These are phyloP conservation scores for Sclerotinia sclerotiorum DNA, from an alignment of 2,329 filamentous ascomycete genomes.

Conservation along the genomic window DNA sequence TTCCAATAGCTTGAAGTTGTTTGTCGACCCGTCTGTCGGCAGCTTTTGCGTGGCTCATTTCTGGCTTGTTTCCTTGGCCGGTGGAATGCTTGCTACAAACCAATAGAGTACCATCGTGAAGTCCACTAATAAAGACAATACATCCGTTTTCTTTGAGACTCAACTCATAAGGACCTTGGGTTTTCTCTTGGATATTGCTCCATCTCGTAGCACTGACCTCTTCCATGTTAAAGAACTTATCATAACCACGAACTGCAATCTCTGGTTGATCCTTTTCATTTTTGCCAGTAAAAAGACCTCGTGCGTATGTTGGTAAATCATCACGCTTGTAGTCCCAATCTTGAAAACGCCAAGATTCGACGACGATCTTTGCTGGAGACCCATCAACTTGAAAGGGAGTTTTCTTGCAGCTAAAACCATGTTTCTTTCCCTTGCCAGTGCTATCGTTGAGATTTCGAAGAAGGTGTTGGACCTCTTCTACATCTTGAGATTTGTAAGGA, in stretches of 20 bases:
- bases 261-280: conserved; percentile 65
- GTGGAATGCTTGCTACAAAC: conserved; percentile 99
- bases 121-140: conserved; percentile 93
- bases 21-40: conserved; percentile 80
- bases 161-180: conserved; percentile 86
- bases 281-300: conserved; percentile 87
- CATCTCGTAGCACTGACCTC: conserved; percentile 83
- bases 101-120: conserved; percentile 84
- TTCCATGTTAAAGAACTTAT: conserved; percentile 96
- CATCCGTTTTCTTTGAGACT: conserved; percentile 99
- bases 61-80: conserved; percentile 62
- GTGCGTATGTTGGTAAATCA: conserved; percentile 85
- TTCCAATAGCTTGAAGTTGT: conserved; percentile 76
- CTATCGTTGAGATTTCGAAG: conserved; percentile 56
- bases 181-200: conserved; percentile 72
- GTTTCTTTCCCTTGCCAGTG: conserved; percentile 52
- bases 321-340: conserved; percentile 95
- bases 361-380: conserved; percentile 62
- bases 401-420: conserved; percentile 73
- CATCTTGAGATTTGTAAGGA: conserved; percentile 69
- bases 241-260: conserved; percentile 87
- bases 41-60: conserved; percentile 77
- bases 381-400: conserved; percentile 67
- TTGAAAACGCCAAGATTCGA: conserved; percentile 90
- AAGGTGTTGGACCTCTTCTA: conserved; percentile 56